Percentiles rank a stretch among this genome's conserved stretches.
Conservation (phyloP, 83 land plant species). For the Thuja plicata region DNA sequence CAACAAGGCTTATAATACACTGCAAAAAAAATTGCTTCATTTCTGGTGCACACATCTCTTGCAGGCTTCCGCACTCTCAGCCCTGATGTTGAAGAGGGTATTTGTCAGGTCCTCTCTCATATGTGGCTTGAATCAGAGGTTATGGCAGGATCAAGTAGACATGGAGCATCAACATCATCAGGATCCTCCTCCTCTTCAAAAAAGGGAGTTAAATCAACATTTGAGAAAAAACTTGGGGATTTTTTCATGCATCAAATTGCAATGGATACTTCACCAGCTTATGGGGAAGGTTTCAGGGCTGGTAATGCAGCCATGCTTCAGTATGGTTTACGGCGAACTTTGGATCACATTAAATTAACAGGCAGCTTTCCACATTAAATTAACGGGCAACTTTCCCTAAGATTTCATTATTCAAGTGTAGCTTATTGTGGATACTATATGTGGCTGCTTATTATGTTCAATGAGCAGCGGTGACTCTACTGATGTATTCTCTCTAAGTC, state of each 20-base stretch:
- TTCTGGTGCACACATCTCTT: neutral
- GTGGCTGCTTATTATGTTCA: neutral
- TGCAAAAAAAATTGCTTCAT: neutral
- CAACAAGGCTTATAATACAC: neutral
- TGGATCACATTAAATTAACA: conserved; percentile 74
- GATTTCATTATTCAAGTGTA: neutral
- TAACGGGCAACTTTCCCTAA: conserved; percentile 69
- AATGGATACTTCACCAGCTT: conserved; percentile 79
- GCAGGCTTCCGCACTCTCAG: conserved; percentile 63
- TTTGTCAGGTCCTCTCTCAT: conserved; percentile 82
- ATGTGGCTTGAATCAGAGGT: conserved; percentile 94
- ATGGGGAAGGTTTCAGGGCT: conserved; percentile 87
- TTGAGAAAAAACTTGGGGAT: conserved; percentile 74
- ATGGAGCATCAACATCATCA: conserved; percentile 32
- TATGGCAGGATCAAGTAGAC: conserved; percentile 26
- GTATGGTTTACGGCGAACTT: conserved; percentile 66
- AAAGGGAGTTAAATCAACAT: conserved; percentile 46
- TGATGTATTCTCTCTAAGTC: conserved; percentile 3
- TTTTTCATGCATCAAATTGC: conserved; percentile 92
- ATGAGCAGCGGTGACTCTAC: neutral
- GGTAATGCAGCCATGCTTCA: conserved; percentile 63
- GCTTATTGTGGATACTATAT: conserved; percentile 1
- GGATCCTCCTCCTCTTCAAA: conserved; percentile 40
- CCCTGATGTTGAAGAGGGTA: conserved; percentile 90
- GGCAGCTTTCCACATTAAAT: conserved; percentile 76